Evolutionary conservation across 2,329 filamentous ascomycete genomes (phyloP).

Genomic region (Hypoxylon sp.): DNA sequence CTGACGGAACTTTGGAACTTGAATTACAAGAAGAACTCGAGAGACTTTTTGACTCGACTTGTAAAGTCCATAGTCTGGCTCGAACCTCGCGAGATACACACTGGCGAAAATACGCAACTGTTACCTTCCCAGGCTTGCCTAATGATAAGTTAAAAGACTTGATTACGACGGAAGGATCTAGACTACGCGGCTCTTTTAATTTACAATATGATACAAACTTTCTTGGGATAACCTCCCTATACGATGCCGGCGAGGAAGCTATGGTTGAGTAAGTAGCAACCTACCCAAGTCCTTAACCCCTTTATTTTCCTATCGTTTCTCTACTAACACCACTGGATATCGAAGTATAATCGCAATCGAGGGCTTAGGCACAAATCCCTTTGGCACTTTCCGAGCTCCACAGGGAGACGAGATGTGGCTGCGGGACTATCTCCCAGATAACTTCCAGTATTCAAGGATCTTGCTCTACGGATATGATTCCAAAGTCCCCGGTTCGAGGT

Average conservation of each 20-base stretch:
- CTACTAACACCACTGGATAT: background rate
- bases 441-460: background rate
- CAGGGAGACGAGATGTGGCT: constrained; percentile 19
- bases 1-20: background rate
- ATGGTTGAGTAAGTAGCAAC: background rate
- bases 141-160: background rate
- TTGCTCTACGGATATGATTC: constrained; percentile 21
- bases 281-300: background rate
- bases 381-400: constrained; percentile 13
- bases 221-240: constrained; percentile 3
- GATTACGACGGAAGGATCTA: background rate
- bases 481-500: constrained; percentile 9
- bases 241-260: constrained; percentile 18
- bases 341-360: constrained; percentile 18
- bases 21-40: constrained; percentile 4
- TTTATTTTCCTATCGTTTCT: background rate
- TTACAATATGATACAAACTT: constrained; percentile 12
- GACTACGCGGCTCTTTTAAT: constrained; percentile 5
- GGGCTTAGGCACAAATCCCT: constrained; percentile 17
- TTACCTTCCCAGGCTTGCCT: constrained; percentile 2
- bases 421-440: constrained; percentile 10
- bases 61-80: constrained; percentile 16
- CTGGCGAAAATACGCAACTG: constrained; percentile 13
- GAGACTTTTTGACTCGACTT: constrained; percentile 5
- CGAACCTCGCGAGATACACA: constrained; percentile 4